Percentiles rank a stretch among this genome's conserved stretches.
phyloP scores from a whole-genome alignment of 306 rosid species.

The Morella rubra region DNA sequence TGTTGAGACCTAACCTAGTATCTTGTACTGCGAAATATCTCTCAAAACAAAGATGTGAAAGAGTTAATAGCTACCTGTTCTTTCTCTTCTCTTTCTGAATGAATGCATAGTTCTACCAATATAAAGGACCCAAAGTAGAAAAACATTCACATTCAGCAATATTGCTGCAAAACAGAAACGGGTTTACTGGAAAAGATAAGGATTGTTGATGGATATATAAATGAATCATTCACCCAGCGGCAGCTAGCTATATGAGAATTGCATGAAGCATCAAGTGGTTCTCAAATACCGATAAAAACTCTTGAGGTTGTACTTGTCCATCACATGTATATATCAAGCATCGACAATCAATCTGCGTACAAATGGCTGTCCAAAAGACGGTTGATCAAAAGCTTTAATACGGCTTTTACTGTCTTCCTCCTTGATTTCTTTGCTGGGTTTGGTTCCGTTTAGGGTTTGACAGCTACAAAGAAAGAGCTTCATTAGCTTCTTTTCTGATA shows the following conservation, averaged over 20 bases:
- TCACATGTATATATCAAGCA: background rate
- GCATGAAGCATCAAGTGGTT: background rate
- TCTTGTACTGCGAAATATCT: too few relatives aligned
- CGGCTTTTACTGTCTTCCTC: background rate
- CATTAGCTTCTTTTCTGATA: too few relatives aligned
- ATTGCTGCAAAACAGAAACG: background rate
- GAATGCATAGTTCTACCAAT: too few relatives aligned
- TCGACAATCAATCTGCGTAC: too few relatives aligned
- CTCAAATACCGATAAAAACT: background rate
- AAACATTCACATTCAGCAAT: background rate
- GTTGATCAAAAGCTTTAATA: background rate
- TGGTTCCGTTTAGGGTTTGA: background rate
- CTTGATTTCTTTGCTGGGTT: background rate
- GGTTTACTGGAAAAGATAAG: background rate
- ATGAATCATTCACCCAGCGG: background rate
- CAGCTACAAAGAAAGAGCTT: background rate
- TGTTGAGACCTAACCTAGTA: too few relatives aligned
- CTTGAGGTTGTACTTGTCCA: background rate
- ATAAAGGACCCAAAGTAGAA: background rate
- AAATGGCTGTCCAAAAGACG: background rate
- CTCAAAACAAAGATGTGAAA: too few relatives aligned
- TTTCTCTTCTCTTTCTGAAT: background rate
- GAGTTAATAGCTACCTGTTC: background rate
- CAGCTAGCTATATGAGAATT: too few relatives aligned
- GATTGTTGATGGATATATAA: background rate